These are phyloP conservation scores for Senna siamea DNA, from an alignment of 306 rosid species.

Conservation along the genomic window DNA sequence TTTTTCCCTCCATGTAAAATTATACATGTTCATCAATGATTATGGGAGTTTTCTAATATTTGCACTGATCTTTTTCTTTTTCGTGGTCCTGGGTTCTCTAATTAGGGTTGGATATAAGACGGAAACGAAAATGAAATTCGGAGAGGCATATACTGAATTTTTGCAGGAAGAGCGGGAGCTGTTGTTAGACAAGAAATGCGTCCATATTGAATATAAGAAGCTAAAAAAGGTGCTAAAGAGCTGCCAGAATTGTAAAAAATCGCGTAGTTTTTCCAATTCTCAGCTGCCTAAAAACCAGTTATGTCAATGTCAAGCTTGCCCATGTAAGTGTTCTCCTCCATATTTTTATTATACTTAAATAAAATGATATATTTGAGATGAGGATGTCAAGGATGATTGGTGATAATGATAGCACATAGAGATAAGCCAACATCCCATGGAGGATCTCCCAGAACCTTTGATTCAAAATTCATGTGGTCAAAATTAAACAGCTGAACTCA, in stretches of 20 bases:
- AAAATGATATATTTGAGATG: neutral
- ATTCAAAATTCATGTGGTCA: neutral
- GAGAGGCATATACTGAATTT: conserved; percentile 65
- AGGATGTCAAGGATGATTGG: neutral
- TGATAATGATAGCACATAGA: neutral
- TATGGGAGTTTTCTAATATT: neutral
- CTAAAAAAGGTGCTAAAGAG: conserved; percentile 82
- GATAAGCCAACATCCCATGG: neutral
- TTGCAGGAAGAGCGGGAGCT: conserved; percentile 63
- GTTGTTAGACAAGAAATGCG: conserved; percentile 60
- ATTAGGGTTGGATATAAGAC: conserved; percentile 43
- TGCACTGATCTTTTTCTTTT: neutral
- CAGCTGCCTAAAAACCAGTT: conserved; percentile 35
- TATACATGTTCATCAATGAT: neutral
- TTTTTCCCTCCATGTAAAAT: neutral
- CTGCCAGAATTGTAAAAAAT: conserved; percentile 56
- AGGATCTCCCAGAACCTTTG: neutral
- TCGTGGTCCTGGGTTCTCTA: neutral
- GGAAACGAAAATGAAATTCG: conserved; percentile 68
- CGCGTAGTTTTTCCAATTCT: conserved; percentile 33
- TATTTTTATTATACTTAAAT: neutral
- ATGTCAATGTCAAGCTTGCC: conserved; percentile 74
- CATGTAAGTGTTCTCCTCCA: conserved; percentile 47
- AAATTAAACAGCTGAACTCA: neutral
- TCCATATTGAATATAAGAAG: conserved; percentile 70